These are phyloP conservation scores for Diddensiella transvaalensis DNA, from an alignment of 805 yeast genomes.

Conservation along the genomic window DNA sequence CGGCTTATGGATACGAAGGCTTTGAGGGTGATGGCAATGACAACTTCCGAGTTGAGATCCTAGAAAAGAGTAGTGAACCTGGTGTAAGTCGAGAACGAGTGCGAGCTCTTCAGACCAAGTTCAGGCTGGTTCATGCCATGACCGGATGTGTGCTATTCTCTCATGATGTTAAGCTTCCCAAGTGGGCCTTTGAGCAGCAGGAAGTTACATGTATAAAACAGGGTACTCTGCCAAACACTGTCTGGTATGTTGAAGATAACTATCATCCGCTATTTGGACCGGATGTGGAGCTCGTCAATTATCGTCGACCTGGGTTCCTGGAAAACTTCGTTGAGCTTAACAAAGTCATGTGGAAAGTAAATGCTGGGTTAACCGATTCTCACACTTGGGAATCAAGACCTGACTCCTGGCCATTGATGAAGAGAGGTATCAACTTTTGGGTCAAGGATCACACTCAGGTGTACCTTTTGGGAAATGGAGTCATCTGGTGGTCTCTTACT, in stretches of 20 bases:
- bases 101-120: slow-evolving; percentile 61
- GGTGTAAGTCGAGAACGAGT: slow-evolving; percentile 39
- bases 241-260: slow-evolving; percentile 73
- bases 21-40: slow-evolving; percentile 66
- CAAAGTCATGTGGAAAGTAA: slow-evolving; percentile 50
- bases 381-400: slow-evolving; percentile 56
- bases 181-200: slow-evolving; percentile 79
- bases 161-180: slow-evolving; percentile 73
- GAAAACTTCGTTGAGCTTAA: slow-evolving; percentile 55
- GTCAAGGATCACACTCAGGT: slow-evolving; percentile 43
- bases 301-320: slow-evolving; percentile 41
- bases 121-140: slow-evolving; percentile 64
- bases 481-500: slow-evolving; percentile 49
- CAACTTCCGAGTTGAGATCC: slow-evolving; percentile 60
- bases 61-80: slow-evolving; percentile 35
- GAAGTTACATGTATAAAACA: slow-evolving; percentile 83
- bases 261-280: slow-evolving; percentile 47
- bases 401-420: slow-evolving; percentile 56
- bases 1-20: slow-evolving; percentile 62
- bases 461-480: slow-evolving; percentile 62
- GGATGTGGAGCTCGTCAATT: slow-evolving; percentile 35
- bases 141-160: slow-evolving; percentile 68
- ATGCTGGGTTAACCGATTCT: slow-evolving; percentile 44
- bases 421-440: slow-evolving; percentile 60
- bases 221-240: slow-evolving; percentile 62